Percentiles rank a stretch among this genome's conserved stretches.
phyloP scores from a whole-genome alignment of 2,329 filamentous ascomycete genomes.

The Claviceps pazoutovae region DNA sequence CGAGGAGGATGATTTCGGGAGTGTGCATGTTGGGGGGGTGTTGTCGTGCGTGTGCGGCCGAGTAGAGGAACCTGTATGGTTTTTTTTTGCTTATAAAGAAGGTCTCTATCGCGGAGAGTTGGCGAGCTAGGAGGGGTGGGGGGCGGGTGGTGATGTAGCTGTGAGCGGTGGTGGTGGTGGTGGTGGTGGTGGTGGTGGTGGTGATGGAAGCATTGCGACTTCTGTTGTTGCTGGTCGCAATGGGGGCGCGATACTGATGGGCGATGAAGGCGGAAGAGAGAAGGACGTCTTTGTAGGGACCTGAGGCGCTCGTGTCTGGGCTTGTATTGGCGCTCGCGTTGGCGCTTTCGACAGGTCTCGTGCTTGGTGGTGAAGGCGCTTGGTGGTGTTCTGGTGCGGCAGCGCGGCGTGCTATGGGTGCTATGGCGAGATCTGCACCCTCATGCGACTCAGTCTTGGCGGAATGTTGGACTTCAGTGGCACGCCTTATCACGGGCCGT shows the following conservation, averaged over 20 bases:
- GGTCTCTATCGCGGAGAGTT: constrained; percentile 16
- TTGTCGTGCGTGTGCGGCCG: constrained; percentile 32
- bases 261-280: constrained; percentile 8
- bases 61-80: constrained; percentile 31
- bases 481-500: constrained; percentile 1
- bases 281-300: constrained; percentile 7
- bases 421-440: too few species aligned
- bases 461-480: not conserved
- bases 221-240: not conserved
- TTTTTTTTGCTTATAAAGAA: constrained; percentile 14
- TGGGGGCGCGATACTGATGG: not conserved
- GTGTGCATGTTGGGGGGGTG: constrained; percentile 36
- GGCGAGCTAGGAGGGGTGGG: constrained; percentile 11
- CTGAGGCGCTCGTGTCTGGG: not conserved
- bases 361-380: not conserved
- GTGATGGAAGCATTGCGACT: too few species aligned
- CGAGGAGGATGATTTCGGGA: constrained; percentile 61
- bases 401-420: too few species aligned
- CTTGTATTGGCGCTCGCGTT: too few species aligned
- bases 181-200: not conserved
- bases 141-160: constrained; percentile 3
- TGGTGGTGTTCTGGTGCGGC: not conserved
- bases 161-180: not conserved
- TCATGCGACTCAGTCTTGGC: not conserved
- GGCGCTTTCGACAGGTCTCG: not conserved